phyloP scores from a whole-genome alignment of 2,329 filamentous ascomycete species.

The Alternaria ventricosa region DNA sequence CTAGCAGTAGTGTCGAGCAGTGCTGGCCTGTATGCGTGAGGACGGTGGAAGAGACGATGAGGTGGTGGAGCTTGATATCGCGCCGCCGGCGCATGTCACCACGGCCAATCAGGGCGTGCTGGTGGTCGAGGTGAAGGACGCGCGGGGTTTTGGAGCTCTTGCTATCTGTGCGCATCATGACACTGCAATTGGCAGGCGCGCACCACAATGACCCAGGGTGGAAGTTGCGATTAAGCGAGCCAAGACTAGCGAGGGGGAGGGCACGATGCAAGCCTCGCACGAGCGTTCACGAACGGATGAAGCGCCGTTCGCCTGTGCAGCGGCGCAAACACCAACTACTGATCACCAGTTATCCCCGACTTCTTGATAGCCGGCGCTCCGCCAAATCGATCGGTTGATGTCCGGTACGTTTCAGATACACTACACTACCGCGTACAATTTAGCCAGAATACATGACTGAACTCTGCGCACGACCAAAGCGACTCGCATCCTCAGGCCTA shows the following conservation, averaged over 20 bases:
- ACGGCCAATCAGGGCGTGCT: neutral
- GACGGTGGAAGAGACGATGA: neutral
- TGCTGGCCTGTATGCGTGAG: neutral
- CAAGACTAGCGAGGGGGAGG: conserved; percentile 1
- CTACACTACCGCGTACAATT: neutral
- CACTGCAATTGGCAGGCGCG: conserved; percentile 9
- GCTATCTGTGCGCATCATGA: neutral
- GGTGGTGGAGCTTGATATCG: neutral
- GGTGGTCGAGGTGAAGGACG: neutral
- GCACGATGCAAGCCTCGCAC: conserved; percentile 4
- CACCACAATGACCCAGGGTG: neutral
- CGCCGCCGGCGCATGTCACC: neutral
- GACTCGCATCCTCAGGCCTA: neutral
- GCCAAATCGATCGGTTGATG: conserved; percentile 9
- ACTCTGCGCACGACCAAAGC: neutral
- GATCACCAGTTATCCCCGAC: conserved; percentile 7
- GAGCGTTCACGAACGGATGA: conserved; percentile 7
- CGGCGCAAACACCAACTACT: conserved; percentile 11
- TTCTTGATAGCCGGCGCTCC: neutral
- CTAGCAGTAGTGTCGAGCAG: neutral
- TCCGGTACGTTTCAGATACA: conserved; percentile 16
- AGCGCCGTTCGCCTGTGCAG: conserved; percentile 11
- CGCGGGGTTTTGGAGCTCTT: neutral
- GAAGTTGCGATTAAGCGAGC: conserved; percentile 15
- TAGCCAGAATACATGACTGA: conserved; percentile 15